A percentile compares a stretch with the other conserved stretches of the same genome.
phyloP scores from a whole-genome alignment of 805 yeast genomes.

The Suhomyces emberorum region DNA sequence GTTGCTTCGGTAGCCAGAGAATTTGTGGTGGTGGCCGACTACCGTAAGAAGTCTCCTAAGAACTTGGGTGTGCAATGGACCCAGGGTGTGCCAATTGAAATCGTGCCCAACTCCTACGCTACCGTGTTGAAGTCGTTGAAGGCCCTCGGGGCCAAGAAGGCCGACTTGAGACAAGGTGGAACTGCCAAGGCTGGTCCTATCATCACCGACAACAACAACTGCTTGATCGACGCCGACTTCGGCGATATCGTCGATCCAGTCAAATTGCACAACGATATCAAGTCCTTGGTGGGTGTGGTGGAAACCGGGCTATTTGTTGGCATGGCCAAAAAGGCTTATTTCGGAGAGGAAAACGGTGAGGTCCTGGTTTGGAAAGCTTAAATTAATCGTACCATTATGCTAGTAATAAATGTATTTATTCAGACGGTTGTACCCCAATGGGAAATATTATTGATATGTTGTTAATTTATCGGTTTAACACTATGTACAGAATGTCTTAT shows the following conservation, averaged over 20 bases:
- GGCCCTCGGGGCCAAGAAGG: slow-evolving; percentile 59
- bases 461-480: too few species aligned
- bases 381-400: too few species aligned
- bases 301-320: slow-evolving; percentile 88
- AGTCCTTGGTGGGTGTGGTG: slow-evolving; percentile 84
- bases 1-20: slow-evolving; percentile 77
- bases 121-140: slow-evolving; percentile 66
- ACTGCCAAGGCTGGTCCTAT: slow-evolving; percentile 95
- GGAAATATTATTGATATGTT: too few species aligned
- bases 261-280: slow-evolving; percentile 61
- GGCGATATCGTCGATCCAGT: slow-evolving; percentile 60
- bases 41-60: slow-evolving; percentile 69
- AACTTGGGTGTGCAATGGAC: slow-evolving; percentile 77
- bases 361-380: slow-evolving; percentile 26
- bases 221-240: slow-evolving; percentile 89
- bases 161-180: slow-evolving; percentile 78
- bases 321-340: slow-evolving; percentile 77
- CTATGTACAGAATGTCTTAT: too few species aligned
- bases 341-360: slow-evolving; percentile 80
- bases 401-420: too few species aligned
- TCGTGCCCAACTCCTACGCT: slow-evolving; percentile 83
- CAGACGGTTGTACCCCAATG: too few species aligned
- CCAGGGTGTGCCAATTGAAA: slow-evolving; percentile 93
- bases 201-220: slow-evolving; percentile 92
- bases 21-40: slow-evolving; percentile 89